Evolutionary conservation across 148 eudicot genomes (phyloP), one percentile per base, ranked within the genome.

Genomic region (Vaccinium darrowii): DNA sequence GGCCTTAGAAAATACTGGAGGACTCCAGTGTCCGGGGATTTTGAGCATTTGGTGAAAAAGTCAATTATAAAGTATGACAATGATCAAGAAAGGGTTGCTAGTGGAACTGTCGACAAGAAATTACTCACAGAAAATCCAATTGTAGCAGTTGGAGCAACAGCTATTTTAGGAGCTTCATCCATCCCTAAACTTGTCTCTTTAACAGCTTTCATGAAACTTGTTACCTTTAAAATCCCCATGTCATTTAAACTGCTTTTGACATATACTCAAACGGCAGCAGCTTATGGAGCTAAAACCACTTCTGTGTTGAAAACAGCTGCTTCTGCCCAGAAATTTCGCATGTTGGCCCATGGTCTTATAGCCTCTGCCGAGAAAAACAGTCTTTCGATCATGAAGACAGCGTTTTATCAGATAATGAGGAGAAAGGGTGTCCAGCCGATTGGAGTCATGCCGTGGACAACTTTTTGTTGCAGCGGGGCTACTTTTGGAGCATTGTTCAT

Each of bases 391-490:
- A 75, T 47, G 78, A 47, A 19, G 23, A 75, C 78, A 36, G 51
- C 78, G 43, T 75, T 75, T 75, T 75, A 75, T 75, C 23, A 75
- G n/a, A 75, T 75, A 19, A 75, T 75, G 78, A 75, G 78, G 53
- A 75, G 50, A 18, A 39, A 49, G 51, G 78, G 78, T 39, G 78
- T 47, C 78, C 51, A 47, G 78, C 51, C 23, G 12, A 43, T 75
- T 43, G 78, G 78, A 21, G 27, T 21, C 15, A 43, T 43, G 52
- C 78, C 49, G 0, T 75, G 78, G 78, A 75, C 78, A 33, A 75
- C 51, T 8, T 75, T 75, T 21, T 19, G 78, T 75, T 43, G 54
- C 50, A 75, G 78, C n/a, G 23, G 21, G 53, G 52, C 78, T 39
- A 75, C 52, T 16, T 43, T 75, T 43, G 51, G 23, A 18, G 78